Evolutionary conservation across 108 stramenopile genomes (phyloP), one percentile per base, ranked within the genome.

Genomic region (Stephanodiscus minutulus): DNA sequence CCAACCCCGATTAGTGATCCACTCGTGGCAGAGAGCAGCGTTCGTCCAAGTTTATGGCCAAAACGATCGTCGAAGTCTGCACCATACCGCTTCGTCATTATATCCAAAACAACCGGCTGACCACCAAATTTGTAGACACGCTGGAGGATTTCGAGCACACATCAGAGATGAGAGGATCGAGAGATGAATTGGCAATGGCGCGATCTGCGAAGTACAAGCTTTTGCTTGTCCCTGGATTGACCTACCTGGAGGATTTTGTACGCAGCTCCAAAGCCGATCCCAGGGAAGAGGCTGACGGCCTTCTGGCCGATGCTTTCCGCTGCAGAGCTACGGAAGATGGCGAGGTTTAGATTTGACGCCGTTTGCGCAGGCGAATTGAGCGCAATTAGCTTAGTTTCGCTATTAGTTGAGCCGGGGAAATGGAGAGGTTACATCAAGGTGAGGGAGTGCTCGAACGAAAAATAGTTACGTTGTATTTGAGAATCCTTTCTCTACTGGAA

Each of bases 51-150:
- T 41, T 83, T 82, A 49, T 86, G 72, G 20, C 91, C 91, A 53
- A 92, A 90, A 9, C 65, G 24, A 11, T 65, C 49, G 54, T 85
- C 79, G 53, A 90, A 86, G 27, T 73, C 62, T n/a, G 66, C 58
- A 11, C 85, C 83, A 62, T 84, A 87, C 53, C 72, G 57, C 15
- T 78, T 76, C 20, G 75, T 87, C 68, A 92, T 71, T 50, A 61
- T 70, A 59, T 91, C 90, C 41, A 72, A 55, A 28, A 87, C 88
- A 36, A 85, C 73, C 9, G 86, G 89, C 74, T 92, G 91, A 12
- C 91, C 91, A 33, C 91, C 89, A 46, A 70, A 92, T 62, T 92
- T 92, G 81, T 92, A 92, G 12, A 87, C 78, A 31, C 91, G 86
- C 67, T 92, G 89, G 27, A 87, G 72, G 64, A 92, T 82, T 85